Conservation (phyloP, 2,329 filamentous ascomycete genomes). For the Fusarium nodosum region DNA sequence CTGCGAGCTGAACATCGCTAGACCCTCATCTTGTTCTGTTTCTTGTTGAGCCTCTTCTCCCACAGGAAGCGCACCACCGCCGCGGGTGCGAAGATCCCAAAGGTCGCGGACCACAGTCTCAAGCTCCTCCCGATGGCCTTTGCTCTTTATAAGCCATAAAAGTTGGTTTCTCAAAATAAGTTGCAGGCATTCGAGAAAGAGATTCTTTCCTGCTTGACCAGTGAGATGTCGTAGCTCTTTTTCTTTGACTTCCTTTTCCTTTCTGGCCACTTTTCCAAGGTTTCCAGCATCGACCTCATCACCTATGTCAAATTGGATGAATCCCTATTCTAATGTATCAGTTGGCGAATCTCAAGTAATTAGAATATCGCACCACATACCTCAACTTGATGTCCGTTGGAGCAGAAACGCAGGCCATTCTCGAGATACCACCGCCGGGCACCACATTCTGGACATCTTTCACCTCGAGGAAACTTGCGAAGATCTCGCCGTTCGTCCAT, state of each 20-base stretch:
- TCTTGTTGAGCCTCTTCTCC: conserved; percentile 42
- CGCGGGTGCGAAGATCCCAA: conserved; percentile 79
- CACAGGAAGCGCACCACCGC: conserved; percentile 56
- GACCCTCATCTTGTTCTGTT: conserved; percentile 46
- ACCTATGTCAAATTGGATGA: conserved; percentile 68
- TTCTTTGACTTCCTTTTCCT: conserved; percentile 69
- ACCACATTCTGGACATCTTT: conserved; percentile 75
- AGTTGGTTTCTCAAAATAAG: conserved; percentile 87
- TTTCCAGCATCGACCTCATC: conserved; percentile 80
- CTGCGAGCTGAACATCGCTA: conserved; percentile 59
- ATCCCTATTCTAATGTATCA: conserved; percentile 57
- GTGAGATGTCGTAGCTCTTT: conserved; percentile 68
- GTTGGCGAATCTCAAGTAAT: neutral
- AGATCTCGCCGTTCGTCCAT: conserved; percentile 62
- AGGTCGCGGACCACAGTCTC: conserved; percentile 86
- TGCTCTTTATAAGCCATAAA: conserved; percentile 76
- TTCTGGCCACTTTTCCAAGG: conserved; percentile 67
- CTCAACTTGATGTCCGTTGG: conserved; percentile 83
- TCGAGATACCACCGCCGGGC: conserved; percentile 79
- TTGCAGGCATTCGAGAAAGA: conserved; percentile 89
- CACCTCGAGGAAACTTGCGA: conserved; percentile 65
- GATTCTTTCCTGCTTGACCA: conserved; percentile 77
- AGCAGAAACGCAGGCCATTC: conserved; percentile 83
- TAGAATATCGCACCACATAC: conserved; percentile 56
- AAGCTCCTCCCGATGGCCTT: conserved; percentile 77